A percentile compares a stretch with the other conserved stretches of the same genome.
Evolutionary conservation across 1,139 yeast species (phyloP).

Genomic region (Geotrichum australiense): DNA sequence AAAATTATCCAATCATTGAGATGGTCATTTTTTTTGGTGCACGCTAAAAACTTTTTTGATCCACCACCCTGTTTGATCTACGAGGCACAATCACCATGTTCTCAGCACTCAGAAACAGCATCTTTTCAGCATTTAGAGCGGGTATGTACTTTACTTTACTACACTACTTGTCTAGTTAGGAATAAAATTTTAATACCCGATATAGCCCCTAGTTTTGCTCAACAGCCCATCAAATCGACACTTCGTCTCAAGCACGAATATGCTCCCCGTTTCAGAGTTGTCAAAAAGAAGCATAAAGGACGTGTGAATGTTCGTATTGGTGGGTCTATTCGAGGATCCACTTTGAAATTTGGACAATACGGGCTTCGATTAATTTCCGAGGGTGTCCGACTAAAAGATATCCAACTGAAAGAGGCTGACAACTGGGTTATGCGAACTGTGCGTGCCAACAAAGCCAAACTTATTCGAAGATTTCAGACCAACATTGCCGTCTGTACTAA

Average conservation of each 20-base stretch:
- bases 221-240: slow-evolving; percentile 4
- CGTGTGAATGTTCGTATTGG: slow-evolving; percentile 93
- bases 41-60: neutral
- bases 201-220: slow-evolving; percentile 7
- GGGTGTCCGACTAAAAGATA: slow-evolving; percentile 83
- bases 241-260: slow-evolving; percentile 62
- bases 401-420: slow-evolving; percentile 87
- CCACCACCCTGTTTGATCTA: neutral
- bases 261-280: slow-evolving; percentile 70
- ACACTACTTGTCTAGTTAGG: neutral
- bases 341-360: slow-evolving; percentile 70
- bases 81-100: slow-evolving; percentile 5
- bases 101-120: slow-evolving; percentile 8
- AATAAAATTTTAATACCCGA: neutral
- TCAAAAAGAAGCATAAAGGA: slow-evolving; percentile 86
- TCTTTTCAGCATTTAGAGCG: slow-evolving; percentile 13
- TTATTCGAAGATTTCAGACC: slow-evolving; percentile 76
- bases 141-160: slow-evolving; percentile 5
- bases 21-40: too few relatives aligned
- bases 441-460: slow-evolving; percentile 60
- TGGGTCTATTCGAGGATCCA: slow-evolving; percentile 85
- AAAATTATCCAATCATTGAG: too few relatives aligned
- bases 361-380: slow-evolving; percentile 84
- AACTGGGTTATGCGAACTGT: slow-evolving; percentile 74
- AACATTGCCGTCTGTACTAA: slow-evolving; percentile 88